A percentile compares a stretch with the other conserved stretches of the same genome.
Conservation (phyloP, 2,329 filamentous ascomycete species). For the Coccinonectria pachysandricola region DNA sequence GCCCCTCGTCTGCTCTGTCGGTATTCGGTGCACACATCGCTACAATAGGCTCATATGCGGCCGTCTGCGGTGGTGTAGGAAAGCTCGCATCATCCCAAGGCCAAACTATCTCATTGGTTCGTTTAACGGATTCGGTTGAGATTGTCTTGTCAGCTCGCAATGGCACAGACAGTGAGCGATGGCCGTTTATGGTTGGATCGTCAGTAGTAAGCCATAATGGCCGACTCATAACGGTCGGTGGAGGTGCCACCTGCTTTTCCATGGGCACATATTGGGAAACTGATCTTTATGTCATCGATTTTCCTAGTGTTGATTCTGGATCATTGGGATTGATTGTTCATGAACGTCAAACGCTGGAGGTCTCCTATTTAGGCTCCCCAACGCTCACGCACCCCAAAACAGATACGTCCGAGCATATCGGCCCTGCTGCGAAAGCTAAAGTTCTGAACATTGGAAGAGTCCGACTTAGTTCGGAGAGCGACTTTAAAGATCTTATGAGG, state of each 20-base stretch:
- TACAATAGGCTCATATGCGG: constrained; percentile 10
- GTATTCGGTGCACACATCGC: constrained; percentile 24
- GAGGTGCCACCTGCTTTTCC: constrained; percentile 81
- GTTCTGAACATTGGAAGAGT: constrained; percentile 38
- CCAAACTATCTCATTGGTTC: constrained; percentile 16
- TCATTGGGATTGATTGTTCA: no score
- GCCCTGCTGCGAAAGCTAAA: constrained; percentile 6
- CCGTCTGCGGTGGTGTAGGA: constrained; percentile 26
- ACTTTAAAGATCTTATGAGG: constrained; percentile 51
- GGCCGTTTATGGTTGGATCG: constrained; percentile 62
- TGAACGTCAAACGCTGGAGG: no score
- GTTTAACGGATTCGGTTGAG: constrained; percentile 18
- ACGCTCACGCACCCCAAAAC: constrained; percentile 12
- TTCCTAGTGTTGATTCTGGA: constrained; percentile 6
- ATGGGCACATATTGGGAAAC: constrained; percentile 82
- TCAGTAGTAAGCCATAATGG: constrained; percentile 40
- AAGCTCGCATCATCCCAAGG: constrained; percentile 17
- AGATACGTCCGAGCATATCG: constrained; percentile 1
- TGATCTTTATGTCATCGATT: constrained; percentile 37
- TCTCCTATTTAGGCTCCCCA: constrained; percentile 21
- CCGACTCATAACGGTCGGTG: constrained; percentile 57
- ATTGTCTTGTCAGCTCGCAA: constrained; percentile 3
- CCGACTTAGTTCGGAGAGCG: constrained; percentile 37
- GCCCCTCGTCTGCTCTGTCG: constrained; percentile 10
- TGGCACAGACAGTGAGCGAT: constrained; percentile 2